Evolutionary conservation across 2,329 filamentous ascomycete species (phyloP), one percentile per base, ranked within the genome.

Genomic region (Xylariaceae sp.): DNA sequence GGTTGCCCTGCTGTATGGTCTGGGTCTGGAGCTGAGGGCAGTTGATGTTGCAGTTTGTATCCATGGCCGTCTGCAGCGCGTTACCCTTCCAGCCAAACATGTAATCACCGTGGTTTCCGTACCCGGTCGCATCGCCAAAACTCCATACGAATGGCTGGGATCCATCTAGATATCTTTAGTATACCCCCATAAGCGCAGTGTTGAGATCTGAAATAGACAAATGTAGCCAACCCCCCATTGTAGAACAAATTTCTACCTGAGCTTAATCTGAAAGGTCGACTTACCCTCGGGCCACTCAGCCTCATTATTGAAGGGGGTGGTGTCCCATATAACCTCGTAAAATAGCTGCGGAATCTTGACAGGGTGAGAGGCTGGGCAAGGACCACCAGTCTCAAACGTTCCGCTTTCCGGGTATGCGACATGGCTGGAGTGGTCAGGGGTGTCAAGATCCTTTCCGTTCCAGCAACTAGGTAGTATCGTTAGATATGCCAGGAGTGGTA

Each of bases 401-500:
- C 63, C 63, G 47, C 57, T 60, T 6, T 46, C 60, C 3, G 80
- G 80, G 57, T 82, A 83, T 4, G 74, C 70, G 62, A 83, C 74
- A 63, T 84, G 81, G 40, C 69, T 78, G 48, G 73, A 74, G 68
- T 81, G 78, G 65, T 81, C 74, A 0, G 71, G 44, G 2, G 74
- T 69, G 62, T 82, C 79, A 45, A 78, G 61, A 57, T 81, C 73
- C 41, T 71, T 71, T 40, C 81, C 81, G 54, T 83, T 73, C 81
- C 81, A 83, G 71, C 81, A 83, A n/a, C 60, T 59, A 26, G n/a
- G n/a, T n/a, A n/a, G 29, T 3, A 26, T 1, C 44, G 49, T 57
- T 20, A 50, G 26, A 19, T 12, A 40, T 43, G 21, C 26, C 19
- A 10, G 20, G 10, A 20, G 23, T 16, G 12, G 12, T 37, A 7